Percentiles rank a stretch among this genome's conserved stretches.
Conservation (phyloP, 106 monocot species). For the Posidonia australis region DNA sequence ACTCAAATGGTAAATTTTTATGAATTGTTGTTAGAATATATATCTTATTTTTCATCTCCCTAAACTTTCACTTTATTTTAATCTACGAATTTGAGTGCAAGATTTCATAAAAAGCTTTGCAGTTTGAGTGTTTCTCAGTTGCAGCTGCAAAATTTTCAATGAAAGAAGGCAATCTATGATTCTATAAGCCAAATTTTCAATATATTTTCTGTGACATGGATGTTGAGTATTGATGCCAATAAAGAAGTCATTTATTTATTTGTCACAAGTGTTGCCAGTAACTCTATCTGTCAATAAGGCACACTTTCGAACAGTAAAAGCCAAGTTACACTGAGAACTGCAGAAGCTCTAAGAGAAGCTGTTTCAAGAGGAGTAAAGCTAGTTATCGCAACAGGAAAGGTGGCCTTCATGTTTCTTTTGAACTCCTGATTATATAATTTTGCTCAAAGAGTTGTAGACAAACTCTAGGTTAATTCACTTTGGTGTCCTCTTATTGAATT, state of each 20-base stretch:
- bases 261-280: background rate
- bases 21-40: background rate
- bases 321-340: constrained; percentile 48
- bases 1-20: constrained; percentile 33
- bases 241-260: constrained; percentile 1
- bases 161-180: constrained; percentile 36
- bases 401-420: constrained; percentile 10
- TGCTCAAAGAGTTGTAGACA: background rate
- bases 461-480: background rate
- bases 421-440: background rate
- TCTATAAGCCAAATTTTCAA: constrained; percentile 64
- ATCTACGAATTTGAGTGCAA: constrained; percentile 6
- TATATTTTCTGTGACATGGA: constrained; percentile 99
- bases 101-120: constrained; percentile 18
- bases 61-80: background rate
- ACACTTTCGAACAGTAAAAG: constrained; percentile 93
- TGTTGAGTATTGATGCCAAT: constrained; percentile 35
- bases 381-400: constrained; percentile 95
- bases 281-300: constrained; percentile 34
- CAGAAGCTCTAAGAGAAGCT: constrained; percentile 78
- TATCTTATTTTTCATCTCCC: background rate
- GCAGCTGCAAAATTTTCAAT: constrained; percentile 21
- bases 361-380: constrained; percentile 72
- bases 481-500: background rate
- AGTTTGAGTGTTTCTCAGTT: constrained; percentile 53